Base-by-base conservation (phyloP, 1,139 yeast genomes). In the Komagataea norvegica region DNA sequence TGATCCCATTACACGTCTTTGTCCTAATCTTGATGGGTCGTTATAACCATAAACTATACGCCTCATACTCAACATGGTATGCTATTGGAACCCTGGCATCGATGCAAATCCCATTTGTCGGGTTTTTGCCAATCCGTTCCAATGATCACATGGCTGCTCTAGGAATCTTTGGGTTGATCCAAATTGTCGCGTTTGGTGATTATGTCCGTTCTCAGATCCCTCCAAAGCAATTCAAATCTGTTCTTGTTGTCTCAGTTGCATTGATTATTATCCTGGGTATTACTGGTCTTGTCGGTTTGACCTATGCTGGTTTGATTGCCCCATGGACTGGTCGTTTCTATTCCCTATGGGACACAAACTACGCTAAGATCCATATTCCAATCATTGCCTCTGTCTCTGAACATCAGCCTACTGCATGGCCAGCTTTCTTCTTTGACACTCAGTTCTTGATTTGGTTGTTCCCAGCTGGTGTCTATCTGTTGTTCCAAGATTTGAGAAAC, bases 321-420 rank as follows among this genome's bases (percentile, higher is more conserved):
- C 99, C 99, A 40, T 93, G 98, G 98, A 88, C 96, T 17, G 99
- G 99, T 49, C 83, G 99, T 64, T 93, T 93, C 70, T 93, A 93
- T 67, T 89, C 97, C 5, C 69, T 93, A 51, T 93, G 98, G 98
- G 98, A 93, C 61, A 91, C 98, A 5, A 84, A 76, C 59, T 93
- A 93, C 57, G 99, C 99, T 46, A 91, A 88, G 68, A 85, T 91
- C 49, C 98, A 93, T 61, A 93, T 93, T 55, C 99, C 99, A 37
- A 93, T 93, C 59, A 93, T 93, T 64, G 98, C 98, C 1, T 89
- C 97, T 3, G 99, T 93, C 36, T 86, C 96, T 11, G 99, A 93
- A 67, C 99, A 93, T 70, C 99, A 93, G 69, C 99, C 99, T 43
- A 91, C 98, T 18, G 96, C 98, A 10, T 93, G 99, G 99, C 95